phyloP scores from a whole-genome alignment of 2,329 filamentous ascomycete genomes.

The Leptographium radiaticola region DNA sequence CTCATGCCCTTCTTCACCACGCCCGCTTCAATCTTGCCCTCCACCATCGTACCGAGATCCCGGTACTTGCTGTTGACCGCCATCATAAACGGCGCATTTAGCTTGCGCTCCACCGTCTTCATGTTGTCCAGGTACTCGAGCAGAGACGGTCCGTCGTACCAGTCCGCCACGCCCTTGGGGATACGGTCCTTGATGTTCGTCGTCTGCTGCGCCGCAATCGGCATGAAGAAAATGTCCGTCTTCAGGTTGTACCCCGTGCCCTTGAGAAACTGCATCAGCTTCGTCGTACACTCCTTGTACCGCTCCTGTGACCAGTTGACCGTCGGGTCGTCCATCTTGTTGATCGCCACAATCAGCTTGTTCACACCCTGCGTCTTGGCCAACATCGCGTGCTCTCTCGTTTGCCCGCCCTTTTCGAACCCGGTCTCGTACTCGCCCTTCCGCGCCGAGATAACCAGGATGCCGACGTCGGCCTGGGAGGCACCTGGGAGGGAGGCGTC shows the following conservation, averaged over 20 bases:
- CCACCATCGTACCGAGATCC: slow-evolving; percentile 94
- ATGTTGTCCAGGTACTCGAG: slow-evolving; percentile 76
- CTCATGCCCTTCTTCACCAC: slow-evolving; percentile 81
- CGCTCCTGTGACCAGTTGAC: slow-evolving; percentile 92
- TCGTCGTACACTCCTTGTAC: slow-evolving; percentile 85
- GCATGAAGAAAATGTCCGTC: slow-evolving; percentile 89
- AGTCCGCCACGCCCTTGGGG: slow-evolving; percentile 60
- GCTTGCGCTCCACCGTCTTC: slow-evolving; percentile 72
- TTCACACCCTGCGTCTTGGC: slow-evolving; percentile 98
- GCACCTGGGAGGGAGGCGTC: slow-evolving; percentile 32
- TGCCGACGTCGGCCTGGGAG: slow-evolving; percentile 84
- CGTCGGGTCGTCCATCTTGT: slow-evolving; percentile 98
- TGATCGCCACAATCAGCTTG: slow-evolving; percentile 87
- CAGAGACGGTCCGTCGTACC: slow-evolving; percentile 81
- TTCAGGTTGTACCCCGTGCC: slow-evolving; percentile 89
- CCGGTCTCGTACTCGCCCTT: slow-evolving; percentile 99
- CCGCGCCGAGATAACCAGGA: slow-evolving; percentile 88
- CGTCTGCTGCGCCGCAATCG: slow-evolving; percentile 79
- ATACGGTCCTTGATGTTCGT: slow-evolving; percentile 82
- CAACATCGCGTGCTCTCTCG: slow-evolving; percentile 80
- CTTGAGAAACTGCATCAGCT: slow-evolving; percentile 79
- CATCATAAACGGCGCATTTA: slow-evolving; percentile 99
- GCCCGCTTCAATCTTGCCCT: slow-evolving; percentile 93
- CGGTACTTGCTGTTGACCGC: slow-evolving; percentile 86
- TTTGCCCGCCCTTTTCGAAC: slow-evolving; percentile 93